phyloP scores from a whole-genome alignment of 2,329 filamentous ascomycete genomes.

The Epichloe coenophiala region DNA sequence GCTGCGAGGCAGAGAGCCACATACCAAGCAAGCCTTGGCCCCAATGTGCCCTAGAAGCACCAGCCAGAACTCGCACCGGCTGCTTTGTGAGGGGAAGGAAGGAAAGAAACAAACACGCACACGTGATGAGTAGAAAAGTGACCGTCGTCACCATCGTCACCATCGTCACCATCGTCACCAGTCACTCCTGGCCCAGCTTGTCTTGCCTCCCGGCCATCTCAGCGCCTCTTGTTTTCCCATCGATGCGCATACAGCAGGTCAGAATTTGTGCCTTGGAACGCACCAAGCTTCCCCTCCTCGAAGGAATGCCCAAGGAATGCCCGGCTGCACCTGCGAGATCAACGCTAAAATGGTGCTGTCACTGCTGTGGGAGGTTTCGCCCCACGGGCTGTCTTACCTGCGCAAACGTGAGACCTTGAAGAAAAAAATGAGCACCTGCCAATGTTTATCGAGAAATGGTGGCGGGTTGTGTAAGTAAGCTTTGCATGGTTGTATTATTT shows the following conservation, averaged over 20 bases:
- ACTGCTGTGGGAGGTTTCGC: constrained; percentile 3
- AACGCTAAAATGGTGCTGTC: neutral
- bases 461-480: neutral
- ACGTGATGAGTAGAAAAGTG: neutral
- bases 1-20: neutral
- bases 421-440: neutral
- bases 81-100: neutral
- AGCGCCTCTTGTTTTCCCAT: neutral
- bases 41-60: neutral
- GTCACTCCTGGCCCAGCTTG: neutral
- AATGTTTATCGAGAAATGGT: constrained; percentile 1
- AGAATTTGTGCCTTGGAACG: neutral
- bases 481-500: neutral
- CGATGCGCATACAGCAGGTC: neutral
- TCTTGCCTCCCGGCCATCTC: too few relatives aligned
- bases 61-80: neutral
- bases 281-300: constrained; percentile 2
- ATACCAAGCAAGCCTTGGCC: constrained; percentile 1
- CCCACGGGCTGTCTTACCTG: constrained; percentile 7
- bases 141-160: neutral
- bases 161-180: neutral
- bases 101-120: neutral
- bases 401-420: neutral
- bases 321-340: neutral
- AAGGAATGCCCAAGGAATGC: constrained; percentile 9